phyloP scores from a whole-genome alignment of 176 grass and related monocot genomes.

The Avena atlantica region DNA sequence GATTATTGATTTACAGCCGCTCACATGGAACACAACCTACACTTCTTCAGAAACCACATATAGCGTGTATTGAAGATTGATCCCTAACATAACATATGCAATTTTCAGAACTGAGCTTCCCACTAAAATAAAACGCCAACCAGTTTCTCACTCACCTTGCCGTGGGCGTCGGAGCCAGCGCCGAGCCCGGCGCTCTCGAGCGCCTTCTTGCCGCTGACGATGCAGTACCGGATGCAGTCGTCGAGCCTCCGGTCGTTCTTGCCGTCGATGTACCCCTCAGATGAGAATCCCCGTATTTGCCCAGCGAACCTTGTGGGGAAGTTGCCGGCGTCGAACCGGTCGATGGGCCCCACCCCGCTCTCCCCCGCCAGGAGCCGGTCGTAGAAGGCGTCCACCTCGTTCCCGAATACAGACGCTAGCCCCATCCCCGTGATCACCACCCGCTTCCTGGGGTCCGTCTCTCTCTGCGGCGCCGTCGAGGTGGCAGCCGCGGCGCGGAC shows the following conservation, averaged over 20 bases:
- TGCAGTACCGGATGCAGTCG: conserved; percentile 88
- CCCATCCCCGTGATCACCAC: conserved; percentile 96
- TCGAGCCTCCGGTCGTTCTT: conserved; percentile 79
- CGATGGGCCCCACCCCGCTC: conserved; percentile 74
- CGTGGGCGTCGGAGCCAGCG: conserved; percentile 42
- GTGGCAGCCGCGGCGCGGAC: conserved; percentile 11
- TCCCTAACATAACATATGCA: not conserved
- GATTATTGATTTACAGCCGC: not conserved
- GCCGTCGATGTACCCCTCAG: conserved; percentile 87
- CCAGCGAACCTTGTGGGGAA: conserved; percentile 90
- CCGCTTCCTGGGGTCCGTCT: conserved; percentile 86
- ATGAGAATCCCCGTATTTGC: conserved; percentile 78
- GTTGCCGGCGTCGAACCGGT: conserved; percentile 78
- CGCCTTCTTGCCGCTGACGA: conserved; percentile 94
- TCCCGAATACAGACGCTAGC: conserved; percentile 86
- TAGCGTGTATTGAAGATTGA: not conserved
- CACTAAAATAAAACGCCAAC: not conserved
- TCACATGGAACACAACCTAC: not conserved
- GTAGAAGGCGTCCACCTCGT: conserved; percentile 75
- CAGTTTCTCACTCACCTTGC: conserved; percentile 36
- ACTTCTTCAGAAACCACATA: not conserved
- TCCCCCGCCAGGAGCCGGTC: conserved; percentile 80
- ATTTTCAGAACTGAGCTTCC: not conserved
- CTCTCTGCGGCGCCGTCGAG: conserved; percentile 52
- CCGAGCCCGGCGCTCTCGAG: conserved; percentile 58